Evolutionary conservation across 352 stramenopile species (phyloP).

Genomic region (Thalassiosira sp.): DNA sequence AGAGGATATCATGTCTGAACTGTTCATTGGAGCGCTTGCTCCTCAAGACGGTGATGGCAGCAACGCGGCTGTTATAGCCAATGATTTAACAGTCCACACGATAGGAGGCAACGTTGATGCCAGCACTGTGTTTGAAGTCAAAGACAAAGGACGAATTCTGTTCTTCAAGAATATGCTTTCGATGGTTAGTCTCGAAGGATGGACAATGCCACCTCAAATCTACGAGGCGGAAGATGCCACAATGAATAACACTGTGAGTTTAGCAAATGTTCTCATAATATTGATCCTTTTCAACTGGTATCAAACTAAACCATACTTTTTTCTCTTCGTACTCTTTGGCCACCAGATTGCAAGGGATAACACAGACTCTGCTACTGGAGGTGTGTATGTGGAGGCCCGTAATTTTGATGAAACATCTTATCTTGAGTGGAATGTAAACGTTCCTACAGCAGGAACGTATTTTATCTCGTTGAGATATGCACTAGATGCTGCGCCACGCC

Average conservation of each 20-base stretch:
- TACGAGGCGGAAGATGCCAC: conserved; percentile 51
- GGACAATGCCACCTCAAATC: conserved; percentile 37
- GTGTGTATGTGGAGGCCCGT: conserved; percentile 18
- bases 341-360: conserved; percentile 15
- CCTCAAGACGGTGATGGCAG: conserved; percentile 34
- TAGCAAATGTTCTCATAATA: not conserved
- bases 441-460: conserved; percentile 35
- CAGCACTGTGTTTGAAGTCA: conserved; percentile 57
- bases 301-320: not conserved
- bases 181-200: conserved; percentile 52
- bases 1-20: conserved; percentile 44
- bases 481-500: conserved; percentile 16
- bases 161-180: conserved; percentile 61
- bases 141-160: conserved; percentile 48
- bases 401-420: conserved; percentile 26
- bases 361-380: conserved; percentile 21
- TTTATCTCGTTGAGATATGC: conserved; percentile 51
- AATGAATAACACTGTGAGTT: conserved; percentile 27
- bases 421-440: conserved; percentile 45
- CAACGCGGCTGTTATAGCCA: conserved; percentile 17
- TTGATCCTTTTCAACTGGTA: not conserved
- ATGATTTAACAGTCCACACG: conserved; percentile 37
- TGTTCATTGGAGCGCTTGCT: conserved; percentile 44
- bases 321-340: not conserved
- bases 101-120: conserved; percentile 24